Evolutionary conservation across 1,284 basidiomycete genomes (phyloP).

Genomic region (Ceratorhiza oryzae-sativae): DNA sequence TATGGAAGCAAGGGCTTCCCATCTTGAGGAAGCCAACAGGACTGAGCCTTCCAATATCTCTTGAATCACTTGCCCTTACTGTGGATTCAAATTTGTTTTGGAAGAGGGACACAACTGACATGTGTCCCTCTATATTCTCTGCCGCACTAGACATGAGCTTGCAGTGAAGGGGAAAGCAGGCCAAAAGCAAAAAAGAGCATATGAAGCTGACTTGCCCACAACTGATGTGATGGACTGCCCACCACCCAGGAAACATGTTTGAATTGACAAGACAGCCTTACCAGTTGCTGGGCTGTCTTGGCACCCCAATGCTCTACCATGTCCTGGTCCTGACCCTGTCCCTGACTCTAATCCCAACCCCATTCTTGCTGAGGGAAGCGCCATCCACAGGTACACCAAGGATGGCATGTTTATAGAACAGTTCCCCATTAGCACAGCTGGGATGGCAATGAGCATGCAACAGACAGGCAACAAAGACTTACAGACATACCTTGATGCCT

Average conservation of each 20-base stretch:
- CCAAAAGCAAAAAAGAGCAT: not conserved
- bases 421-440: constrained; percentile 11
- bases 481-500: not conserved
- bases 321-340: not conserved
- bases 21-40: no score
- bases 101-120: no score
- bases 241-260: not conserved
- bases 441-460: constrained; percentile 9
- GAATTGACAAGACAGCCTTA: not conserved
- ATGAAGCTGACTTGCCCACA: not conserved
- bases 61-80: no score
- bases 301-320: not conserved
- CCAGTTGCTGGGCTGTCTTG: constrained; percentile 4
- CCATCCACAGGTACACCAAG: not conserved
- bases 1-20: no score
- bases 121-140: no score
- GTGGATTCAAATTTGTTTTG: no score
- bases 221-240: not conserved
- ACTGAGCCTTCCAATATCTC: no score
- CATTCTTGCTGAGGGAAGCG: not conserved
- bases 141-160: no score
- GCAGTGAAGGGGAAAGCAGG: no score
- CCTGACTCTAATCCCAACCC: not conserved
- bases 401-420: constrained; percentile 10
- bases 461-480: not conserved